phyloP scores from a whole-genome alignment of 257 asterid species.

The Orobanche coerulescens region DNA sequence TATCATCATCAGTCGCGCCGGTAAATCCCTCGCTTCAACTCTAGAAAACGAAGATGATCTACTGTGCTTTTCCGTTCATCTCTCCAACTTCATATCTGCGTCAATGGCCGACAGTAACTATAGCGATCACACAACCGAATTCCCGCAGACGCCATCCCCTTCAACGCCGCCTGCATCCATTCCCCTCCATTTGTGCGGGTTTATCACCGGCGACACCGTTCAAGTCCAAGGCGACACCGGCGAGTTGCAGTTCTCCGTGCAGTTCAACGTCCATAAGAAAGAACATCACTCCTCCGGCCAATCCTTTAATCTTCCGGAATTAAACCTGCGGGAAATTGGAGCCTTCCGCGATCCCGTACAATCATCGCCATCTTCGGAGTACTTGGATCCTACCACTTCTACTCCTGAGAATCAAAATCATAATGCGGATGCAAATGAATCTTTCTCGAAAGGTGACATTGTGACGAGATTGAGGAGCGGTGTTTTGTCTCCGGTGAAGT shows the following conservation, averaged over 20 bases:
- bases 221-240: slow-evolving; percentile 33
- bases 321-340: slow-evolving; percentile 11
- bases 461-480: slow-evolving; percentile 38
- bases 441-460: slow-evolving; percentile 11
- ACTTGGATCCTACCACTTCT: slow-evolving; percentile 26
- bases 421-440: slow-evolving; percentile 1
- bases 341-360: background rate
- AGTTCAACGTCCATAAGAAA: slow-evolving; percentile 23
- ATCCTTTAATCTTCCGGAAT: background rate
- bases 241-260: slow-evolving; percentile 33
- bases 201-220: slow-evolving; percentile 28
- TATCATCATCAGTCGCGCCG: slow-evolving; percentile 1
- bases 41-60: background rate
- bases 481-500: slow-evolving; percentile 27
- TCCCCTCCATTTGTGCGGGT: slow-evolving; percentile 29
- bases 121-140: background rate
- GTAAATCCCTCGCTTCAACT: background rate
- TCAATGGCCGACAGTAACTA: slow-evolving; percentile 18
- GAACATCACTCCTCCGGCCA: slow-evolving; percentile 1
- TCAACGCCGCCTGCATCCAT: slow-evolving; percentile 16
- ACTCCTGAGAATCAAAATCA: background rate
- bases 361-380: slow-evolving; percentile 18
- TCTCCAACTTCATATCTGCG: background rate
- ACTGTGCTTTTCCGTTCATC: background rate
- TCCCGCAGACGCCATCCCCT: slow-evolving; percentile 6